phyloP scores from a whole-genome alignment of 2,329 filamentous ascomycete genomes.

The Claviceps citrina region DNA sequence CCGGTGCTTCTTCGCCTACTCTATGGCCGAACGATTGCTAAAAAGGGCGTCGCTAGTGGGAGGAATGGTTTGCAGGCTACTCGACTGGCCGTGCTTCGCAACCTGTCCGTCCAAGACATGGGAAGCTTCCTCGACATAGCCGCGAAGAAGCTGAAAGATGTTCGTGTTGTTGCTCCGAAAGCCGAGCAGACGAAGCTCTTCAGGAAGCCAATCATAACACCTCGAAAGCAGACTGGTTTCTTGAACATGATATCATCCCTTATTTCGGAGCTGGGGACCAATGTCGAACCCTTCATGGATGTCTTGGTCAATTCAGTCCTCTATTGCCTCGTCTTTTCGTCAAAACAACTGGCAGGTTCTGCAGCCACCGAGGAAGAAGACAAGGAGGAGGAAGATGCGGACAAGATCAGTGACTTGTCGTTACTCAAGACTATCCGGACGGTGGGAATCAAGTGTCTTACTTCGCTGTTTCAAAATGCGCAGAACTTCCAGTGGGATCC shows the following conservation, averaged over 20 bases:
- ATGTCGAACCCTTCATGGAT: conserved; percentile 51
- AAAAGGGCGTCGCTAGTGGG: conserved; percentile 60
- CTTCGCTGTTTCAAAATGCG: conserved; percentile 60
- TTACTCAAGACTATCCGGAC: conserved; percentile 52
- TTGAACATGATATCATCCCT: conserved; percentile 83
- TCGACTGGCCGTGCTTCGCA: conserved; percentile 65
- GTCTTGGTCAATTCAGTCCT: conserved; percentile 62
- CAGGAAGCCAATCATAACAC: conserved; percentile 41
- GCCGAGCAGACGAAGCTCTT: conserved; percentile 37
- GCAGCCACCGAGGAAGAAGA: conserved; percentile 17
- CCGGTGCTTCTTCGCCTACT: conserved; percentile 75
- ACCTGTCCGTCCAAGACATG: conserved; percentile 59
- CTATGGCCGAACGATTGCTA: conserved; percentile 77
- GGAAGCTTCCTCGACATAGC: conserved; percentile 72
- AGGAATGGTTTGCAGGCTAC: conserved; percentile 69
- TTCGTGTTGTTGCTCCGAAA: conserved; percentile 40
- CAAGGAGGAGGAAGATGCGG: conserved; percentile 26
- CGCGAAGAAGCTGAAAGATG: conserved; percentile 50
- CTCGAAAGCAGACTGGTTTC: conserved; percentile 76
- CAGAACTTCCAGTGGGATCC: conserved; percentile 54
- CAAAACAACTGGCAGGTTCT: conserved; percentile 37
- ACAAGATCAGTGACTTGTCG: conserved; percentile 33
- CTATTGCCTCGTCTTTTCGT: conserved; percentile 63
- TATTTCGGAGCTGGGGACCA: conserved; percentile 66
- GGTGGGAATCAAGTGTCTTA: conserved; percentile 68